Base-by-base conservation (phyloP, 2,329 filamentous ascomycete species). In the Penicillium griseofulvum region DNA sequence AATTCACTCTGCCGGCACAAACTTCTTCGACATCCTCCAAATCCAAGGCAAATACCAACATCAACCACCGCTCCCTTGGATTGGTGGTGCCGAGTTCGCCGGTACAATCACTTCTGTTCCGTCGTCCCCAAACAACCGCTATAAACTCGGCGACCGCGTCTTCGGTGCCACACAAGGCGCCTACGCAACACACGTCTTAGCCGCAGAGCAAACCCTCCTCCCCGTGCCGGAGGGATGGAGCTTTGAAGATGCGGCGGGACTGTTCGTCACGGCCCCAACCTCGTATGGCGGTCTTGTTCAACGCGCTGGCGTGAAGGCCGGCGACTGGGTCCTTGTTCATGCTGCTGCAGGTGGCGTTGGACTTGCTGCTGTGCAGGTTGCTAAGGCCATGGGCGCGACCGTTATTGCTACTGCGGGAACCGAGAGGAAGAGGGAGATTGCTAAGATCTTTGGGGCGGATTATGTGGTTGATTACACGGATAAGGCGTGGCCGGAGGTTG, bases 21-120 rank as follows among this genome's bases (percentile, higher is more conserved):
- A 97, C 78, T 97, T 97, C 83, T 97, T 97, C 79, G 93, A 97
- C 73, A 88, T 96, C 55, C 85, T 97, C 52, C 93, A 97, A 71
- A 91, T 97, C 69, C 88, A 91, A 69, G 93, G 93, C 54, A 96
- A 95, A 83, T 97, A 97, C 76, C 93, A 97, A 71, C 83, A 90
- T 71, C 92, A 97, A 67, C 91, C 91, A 0, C 85, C 88, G 0
- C 86, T 97, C 46, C 92, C 92, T 31, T 96, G 92, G 91, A 78
- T 93, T 47, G 85, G 90, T 0, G 93, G 93, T 57, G 84, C 84
- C 68, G 93, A 97, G 71, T 97, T 97, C 77, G 85, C 90, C 24
- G 93, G 93, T 61, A 81, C 86, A 5, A 80, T 97, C 62, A 72
- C 92, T 46, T 81, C 87, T 45, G 81, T 84, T 0, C 91, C 91